Evolutionary conservation across 2,329 filamentous ascomycete genomes (phyloP).

Genomic region (Colletotrichum sp.): DNA sequence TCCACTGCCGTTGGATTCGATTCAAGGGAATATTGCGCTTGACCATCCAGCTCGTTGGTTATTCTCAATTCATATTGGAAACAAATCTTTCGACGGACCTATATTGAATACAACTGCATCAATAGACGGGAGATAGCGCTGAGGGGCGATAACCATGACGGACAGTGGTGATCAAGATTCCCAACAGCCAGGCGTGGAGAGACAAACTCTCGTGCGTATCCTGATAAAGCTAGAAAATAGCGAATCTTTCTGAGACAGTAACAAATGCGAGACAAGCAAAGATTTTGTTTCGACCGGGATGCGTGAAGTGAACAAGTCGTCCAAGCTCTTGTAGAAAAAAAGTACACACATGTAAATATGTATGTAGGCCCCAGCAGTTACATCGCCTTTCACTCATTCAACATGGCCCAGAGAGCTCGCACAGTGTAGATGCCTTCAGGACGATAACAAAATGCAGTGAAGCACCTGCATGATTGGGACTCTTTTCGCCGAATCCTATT

Average conservation of each 20-base stretch:
- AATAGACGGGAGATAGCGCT: background rate
- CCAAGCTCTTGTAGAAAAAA: too few relatives aligned
- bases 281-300: too few relatives aligned
- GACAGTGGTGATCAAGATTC: background rate
- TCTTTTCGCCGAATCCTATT: background rate
- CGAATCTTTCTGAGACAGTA: too few relatives aligned
- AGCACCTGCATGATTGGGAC: background rate
- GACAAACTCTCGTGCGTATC: too few relatives aligned
- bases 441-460: background rate
- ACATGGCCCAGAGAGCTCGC: background rate
- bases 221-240: too few relatives aligned
- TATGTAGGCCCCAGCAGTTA: background rate
- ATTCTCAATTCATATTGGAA: background rate
- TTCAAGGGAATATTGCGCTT: too few relatives aligned
- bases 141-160: background rate
- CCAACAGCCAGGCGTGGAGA: too few relatives aligned
- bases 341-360: too few relatives aligned
- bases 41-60: background rate
- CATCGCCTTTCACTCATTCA: background rate
- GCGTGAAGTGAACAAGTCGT: too few relatives aligned
- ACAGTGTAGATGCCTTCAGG: fast-evolving
- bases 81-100: too few relatives aligned
- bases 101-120: background rate
- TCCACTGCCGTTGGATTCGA: fast-evolving
- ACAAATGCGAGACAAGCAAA: too few relatives aligned